Percentiles rank a stretch among this genome's conserved stretches.
These are phyloP conservation scores for Monascus purpureus DNA, from an alignment of 495 filamentous ascomycete genomes.

Conservation along the genomic window DNA sequence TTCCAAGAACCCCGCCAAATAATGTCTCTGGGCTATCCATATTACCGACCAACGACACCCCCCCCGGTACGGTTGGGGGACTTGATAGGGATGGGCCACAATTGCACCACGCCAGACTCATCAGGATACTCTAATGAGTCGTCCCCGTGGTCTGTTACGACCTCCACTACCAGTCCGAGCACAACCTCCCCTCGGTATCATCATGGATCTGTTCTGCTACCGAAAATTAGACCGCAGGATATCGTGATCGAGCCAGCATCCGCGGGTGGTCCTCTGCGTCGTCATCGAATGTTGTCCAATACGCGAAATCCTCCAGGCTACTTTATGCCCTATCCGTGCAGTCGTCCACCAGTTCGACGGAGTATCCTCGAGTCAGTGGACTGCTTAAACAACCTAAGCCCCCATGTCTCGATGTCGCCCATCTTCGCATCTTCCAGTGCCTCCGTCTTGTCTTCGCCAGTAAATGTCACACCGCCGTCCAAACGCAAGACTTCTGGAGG, in stretches of 20 bases:
- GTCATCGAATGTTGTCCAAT: slow-evolving; percentile 42
- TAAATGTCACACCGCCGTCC: slow-evolving; percentile 40
- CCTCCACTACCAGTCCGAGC: slow-evolving; percentile 56
- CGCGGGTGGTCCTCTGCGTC: slow-evolving; percentile 25
- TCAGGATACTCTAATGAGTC: slow-evolving; percentile 51
- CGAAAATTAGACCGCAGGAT: slow-evolving; percentile 78
- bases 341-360: slow-evolving; percentile 32
- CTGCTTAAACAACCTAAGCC: slow-evolving; percentile 33
- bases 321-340: slow-evolving; percentile 27
- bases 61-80: slow-evolving; percentile 21
- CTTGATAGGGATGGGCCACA: slow-evolving; percentile 20
- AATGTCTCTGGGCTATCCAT: slow-evolving; percentile 34
- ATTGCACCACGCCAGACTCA: slow-evolving; percentile 31
- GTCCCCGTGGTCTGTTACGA: slow-evolving; percentile 65
- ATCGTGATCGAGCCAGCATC: slow-evolving; percentile 49
- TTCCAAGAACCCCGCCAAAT: slow-evolving; percentile 2
- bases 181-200: slow-evolving; percentile 54
- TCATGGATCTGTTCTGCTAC: slow-evolving; percentile 68
- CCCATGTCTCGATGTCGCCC: slow-evolving; percentile 34
- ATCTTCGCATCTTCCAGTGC: slow-evolving; percentile 18
- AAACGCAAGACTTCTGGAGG: slow-evolving; percentile 29
- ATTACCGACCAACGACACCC: slow-evolving; percentile 35
- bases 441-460: slow-evolving; percentile 45
- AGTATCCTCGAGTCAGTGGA: slow-evolving; percentile 53
- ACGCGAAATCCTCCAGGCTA: slow-evolving; percentile 37